These are phyloP conservation scores for Chlorencoelia australis DNA, from an alignment of 2,329 filamentous ascomycete species.

Conservation along the genomic window DNA sequence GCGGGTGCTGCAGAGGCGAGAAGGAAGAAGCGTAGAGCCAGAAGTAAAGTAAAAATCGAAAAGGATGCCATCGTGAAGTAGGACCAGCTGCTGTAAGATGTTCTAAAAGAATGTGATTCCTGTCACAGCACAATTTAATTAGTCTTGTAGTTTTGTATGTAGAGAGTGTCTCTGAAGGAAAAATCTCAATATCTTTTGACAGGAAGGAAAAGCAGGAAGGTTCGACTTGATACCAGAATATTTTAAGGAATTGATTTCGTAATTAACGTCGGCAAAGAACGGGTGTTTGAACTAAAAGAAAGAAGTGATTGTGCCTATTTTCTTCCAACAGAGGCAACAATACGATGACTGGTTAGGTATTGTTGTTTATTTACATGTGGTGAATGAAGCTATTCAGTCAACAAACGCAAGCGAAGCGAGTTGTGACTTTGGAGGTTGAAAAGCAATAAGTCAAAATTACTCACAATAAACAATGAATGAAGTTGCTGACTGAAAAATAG, in stretches of 20 bases:
- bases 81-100: constrained; percentile 25
- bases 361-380: not conserved
- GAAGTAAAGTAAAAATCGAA: constrained; percentile 21
- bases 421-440: not conserved
- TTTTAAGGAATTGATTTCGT: not conserved
- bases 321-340: too few relatives aligned
- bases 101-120: constrained; percentile 23
- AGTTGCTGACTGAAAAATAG: not conserved
- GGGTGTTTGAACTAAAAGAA: constrained; percentile 1
- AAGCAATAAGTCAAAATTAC: not conserved
- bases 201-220: constrained; percentile 1
- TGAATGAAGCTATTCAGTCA: not conserved
- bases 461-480: constrained; percentile 3
- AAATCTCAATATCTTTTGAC: not conserved
- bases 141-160: constrained; percentile 7
- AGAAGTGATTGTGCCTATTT: too few relatives aligned
- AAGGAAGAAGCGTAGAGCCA: constrained; percentile 22
- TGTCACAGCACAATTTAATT: constrained; percentile 7
- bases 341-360: constrained; percentile 1
- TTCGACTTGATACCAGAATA: constrained; percentile 4
- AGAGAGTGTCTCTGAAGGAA: not conserved
- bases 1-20: constrained; percentile 19
- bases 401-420: not conserved
- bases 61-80: constrained; percentile 26
- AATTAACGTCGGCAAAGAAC: not conserved